These are phyloP conservation scores for Leccinum ponderosum DNA, from an alignment of 1,284 basidiomycete species.

Conservation along the genomic window DNA sequence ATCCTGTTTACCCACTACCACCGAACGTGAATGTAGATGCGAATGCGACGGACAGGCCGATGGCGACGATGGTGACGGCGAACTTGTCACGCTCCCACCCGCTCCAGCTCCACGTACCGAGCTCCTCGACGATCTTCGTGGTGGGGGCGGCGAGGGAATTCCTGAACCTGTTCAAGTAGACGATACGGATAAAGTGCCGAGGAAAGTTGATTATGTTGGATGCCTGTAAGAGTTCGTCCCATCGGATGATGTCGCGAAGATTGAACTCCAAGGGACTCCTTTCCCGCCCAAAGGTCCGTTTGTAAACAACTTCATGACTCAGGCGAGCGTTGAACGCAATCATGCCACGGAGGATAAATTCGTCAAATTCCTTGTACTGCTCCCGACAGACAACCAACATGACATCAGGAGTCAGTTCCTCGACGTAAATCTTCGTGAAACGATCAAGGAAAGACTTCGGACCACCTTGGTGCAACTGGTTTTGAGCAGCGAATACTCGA, in stretches of 20 bases:
- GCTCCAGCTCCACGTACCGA: conserved; percentile 9
- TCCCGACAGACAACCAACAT: conserved; percentile 79
- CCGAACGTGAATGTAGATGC: conserved; percentile 5
- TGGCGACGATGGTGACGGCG: not conserved
- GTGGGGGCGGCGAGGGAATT: conserved; percentile 38
- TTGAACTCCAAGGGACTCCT: conserved; percentile 99
- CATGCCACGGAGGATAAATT: conserved; percentile 68
- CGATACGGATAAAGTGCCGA: conserved; percentile 50
- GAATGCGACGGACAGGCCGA: not conserved
- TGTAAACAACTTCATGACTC: conserved; percentile 69
- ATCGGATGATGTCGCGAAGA: conserved; percentile 91
- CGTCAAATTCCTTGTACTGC: conserved; percentile 67
- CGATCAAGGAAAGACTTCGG: conserved; percentile 98
- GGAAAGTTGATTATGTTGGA: conserved; percentile 47
- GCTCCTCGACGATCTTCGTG: conserved; percentile 17
- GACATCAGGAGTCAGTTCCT: conserved; percentile 83
- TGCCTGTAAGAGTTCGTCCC: conserved; percentile 67
- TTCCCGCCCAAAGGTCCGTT: conserved; percentile 74
- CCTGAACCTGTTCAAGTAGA: conserved; percentile 91
- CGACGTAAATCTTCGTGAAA: conserved; percentile 96
- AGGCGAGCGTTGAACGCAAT: conserved; percentile 82
- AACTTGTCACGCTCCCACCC: conserved; percentile 6
- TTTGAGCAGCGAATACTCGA: conserved; percentile 97
- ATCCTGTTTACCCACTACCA: conserved; percentile 9
- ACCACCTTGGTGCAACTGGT: conserved; percentile 95